A percentile compares a stretch with the other conserved stretches of the same genome.
phyloP scores from a whole-genome alignment of 2,329 filamentous ascomycete species.

The Cladobotryum protrusum region DNA sequence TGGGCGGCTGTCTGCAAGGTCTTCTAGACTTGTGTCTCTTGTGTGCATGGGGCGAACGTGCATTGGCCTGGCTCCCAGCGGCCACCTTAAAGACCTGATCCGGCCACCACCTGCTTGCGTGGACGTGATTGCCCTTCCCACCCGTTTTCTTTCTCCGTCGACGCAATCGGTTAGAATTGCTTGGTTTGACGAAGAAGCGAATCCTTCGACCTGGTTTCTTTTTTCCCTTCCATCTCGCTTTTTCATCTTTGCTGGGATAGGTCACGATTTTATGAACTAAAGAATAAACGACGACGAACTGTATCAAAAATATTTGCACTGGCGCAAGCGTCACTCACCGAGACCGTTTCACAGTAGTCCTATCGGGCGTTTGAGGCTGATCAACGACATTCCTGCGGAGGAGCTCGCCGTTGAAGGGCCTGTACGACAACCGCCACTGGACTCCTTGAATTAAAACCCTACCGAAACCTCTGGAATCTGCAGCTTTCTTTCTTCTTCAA shows the following conservation, averaged over 20 bases:
- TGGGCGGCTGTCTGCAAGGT: slow-evolving; percentile 17
- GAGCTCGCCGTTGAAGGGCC: too few species aligned
- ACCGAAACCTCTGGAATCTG: neutral
- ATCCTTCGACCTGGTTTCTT: neutral
- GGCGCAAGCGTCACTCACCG: neutral
- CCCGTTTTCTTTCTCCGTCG: neutral
- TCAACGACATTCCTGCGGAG: too few species aligned
- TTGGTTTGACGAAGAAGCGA: too few species aligned
- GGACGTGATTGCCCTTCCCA: too few species aligned
- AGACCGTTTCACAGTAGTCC: too few species aligned
- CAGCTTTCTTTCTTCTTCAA: neutral
- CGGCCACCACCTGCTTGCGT: neutral
- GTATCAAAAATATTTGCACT: neutral
- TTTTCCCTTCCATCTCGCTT: neutral
- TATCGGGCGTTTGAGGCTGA: too few species aligned
- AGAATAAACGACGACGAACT: neutral
- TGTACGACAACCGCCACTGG: neutral
- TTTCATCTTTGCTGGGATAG: neutral
- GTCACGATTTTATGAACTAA: neutral
- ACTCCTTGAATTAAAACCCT: neutral
- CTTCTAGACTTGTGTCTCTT: neutral
- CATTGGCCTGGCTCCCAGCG: slow-evolving; percentile 1
- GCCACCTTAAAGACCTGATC: neutral
- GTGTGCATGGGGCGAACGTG: slow-evolving; percentile 3
- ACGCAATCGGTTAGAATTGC: too few species aligned